Conservation (phyloP, 2,329 filamentous ascomycete genomes). For the Aspergillus sp. region DNA sequence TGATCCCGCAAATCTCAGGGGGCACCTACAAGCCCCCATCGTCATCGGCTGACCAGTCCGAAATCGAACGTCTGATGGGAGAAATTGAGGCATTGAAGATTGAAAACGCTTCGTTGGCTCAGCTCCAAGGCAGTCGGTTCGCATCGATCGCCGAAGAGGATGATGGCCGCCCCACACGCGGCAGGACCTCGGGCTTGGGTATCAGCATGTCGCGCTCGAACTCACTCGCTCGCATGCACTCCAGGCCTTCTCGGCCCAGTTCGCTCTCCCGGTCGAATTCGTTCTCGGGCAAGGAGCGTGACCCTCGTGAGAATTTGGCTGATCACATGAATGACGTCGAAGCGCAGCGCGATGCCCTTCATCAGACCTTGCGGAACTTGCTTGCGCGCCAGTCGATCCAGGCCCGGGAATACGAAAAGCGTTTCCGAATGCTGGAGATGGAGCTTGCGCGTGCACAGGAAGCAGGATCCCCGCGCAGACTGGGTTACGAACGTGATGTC, state of each 20-base stretch:
- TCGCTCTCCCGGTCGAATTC: slow-evolving; percentile 56
- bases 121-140: slow-evolving; percentile 46
- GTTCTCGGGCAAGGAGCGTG: slow-evolving; percentile 45
- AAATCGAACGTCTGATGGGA: slow-evolving; percentile 71
- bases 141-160: slow-evolving; percentile 57
- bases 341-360: slow-evolving; percentile 84
- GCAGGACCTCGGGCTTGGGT: slow-evolving; percentile 43
- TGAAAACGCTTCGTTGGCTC: slow-evolving; percentile 40
- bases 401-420: slow-evolving; percentile 75
- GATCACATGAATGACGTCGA: slow-evolving; percentile 89
- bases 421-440: slow-evolving; percentile 65
- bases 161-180: slow-evolving; percentile 33
- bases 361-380: slow-evolving; percentile 76
- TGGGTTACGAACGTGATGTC: slow-evolving; percentile 80
- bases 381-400: slow-evolving; percentile 81
- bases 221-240: slow-evolving; percentile 55
- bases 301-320: slow-evolving; percentile 62
- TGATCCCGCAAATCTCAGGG: slow-evolving; percentile 64
- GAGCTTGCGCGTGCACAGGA: slow-evolving; percentile 69
- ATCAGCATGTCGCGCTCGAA: slow-evolving; percentile 58
- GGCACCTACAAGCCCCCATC: background rate
- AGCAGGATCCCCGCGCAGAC: slow-evolving; percentile 60
- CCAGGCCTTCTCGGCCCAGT: slow-evolving; percentile 38
- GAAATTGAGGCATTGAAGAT: slow-evolving; percentile 64
- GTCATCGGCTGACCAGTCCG: slow-evolving; percentile 31